Evolutionary conservation across 768 basidiomycete species (phyloP), one percentile per base, ranked within the genome.

Genomic region (Tylopilus subfusipes): DNA sequence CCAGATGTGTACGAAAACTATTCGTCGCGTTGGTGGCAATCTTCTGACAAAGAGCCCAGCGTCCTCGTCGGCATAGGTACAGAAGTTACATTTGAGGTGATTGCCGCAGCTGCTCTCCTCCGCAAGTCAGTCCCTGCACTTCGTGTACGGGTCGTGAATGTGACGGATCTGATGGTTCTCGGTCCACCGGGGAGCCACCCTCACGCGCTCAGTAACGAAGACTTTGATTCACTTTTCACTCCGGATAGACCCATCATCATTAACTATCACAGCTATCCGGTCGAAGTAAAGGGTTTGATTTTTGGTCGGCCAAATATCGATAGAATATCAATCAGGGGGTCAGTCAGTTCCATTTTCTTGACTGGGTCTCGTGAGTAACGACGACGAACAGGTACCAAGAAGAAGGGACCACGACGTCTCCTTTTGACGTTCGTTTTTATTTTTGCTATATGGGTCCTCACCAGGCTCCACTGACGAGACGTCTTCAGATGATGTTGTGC

Each of bases 141-240:
- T 25, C 85, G 93, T 34, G 85, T 92, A 8, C 84, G 90, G 19
- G 88, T 95, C 53, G 84, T 95, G 53, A 95, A 96, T 60, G 86
- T 96, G 55, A 90, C 90, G 2, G 93, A 96, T 63, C 76, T 95
- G 42, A 87, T 97, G 83, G 85, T 94, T 54, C 79, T 97, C 40
- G 80, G 82, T 27, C 75, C 79, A 5, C 68, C 65, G n/a, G 88
- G 86, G 50, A 71, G 77, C 12, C 91, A 94, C 65, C 91, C 92
- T 9, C 91, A 93, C 61, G 77, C 88, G 2, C 74, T 94, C 54
- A 75, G 69, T 59, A 72, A 78, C 25, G 78, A 75, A 2, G 81
- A 79, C 46, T 94, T 90, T 66, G 74, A 81, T 42, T 73, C 79
- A 29, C 76, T 94, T 33, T 93, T 95, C 72, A 91, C 90, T 8